Conservation (phyloP, 75 land plant species). For the Azolla pinnata region DNA sequence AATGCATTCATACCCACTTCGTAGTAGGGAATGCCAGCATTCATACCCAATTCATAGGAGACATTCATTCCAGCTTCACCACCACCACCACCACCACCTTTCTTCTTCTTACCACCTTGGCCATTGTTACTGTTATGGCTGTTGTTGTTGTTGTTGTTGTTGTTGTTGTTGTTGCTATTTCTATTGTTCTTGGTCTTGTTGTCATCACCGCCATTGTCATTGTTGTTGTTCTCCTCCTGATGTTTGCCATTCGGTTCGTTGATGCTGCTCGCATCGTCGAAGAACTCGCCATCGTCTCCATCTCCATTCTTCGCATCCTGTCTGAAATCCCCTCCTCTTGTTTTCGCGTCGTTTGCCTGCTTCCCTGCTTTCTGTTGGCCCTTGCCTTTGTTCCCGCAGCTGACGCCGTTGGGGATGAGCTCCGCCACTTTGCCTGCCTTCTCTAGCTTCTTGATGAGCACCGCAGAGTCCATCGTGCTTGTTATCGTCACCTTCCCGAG, state of each 20-base stretch:
- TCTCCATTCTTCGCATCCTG: not conserved
- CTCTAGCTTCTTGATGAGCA: slow-evolving; percentile 35
- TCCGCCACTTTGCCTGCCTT: slow-evolving; percentile 39
- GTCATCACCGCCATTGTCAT: not conserved
- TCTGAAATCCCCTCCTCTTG: not conserved
- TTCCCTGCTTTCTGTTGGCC: not conserved
- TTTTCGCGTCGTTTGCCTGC: not conserved
- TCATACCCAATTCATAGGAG: not conserved
- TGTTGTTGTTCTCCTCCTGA: not conserved
- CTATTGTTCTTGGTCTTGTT: not conserved
- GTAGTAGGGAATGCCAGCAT: too few relatives aligned
- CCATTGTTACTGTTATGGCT: not conserved
- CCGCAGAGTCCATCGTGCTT: slow-evolving; percentile 40
- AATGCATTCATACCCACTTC: not conserved
- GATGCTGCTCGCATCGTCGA: not conserved
- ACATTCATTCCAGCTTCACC: too few relatives aligned
- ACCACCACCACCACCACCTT: not conserved
- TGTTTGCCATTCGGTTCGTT: not conserved
- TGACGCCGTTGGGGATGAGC: slow-evolving; percentile 16
- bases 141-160: not conserved
- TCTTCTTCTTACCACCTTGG: not conserved
- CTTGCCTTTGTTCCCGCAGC: not conserved
- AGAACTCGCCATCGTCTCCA: too few relatives aligned
- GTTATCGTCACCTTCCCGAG: slow-evolving; percentile 43
- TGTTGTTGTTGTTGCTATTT: not conserved